A percentile compares a stretch with the other conserved stretches of the same genome.
These are phyloP conservation scores for Paraleonurus japonicus DNA, from an alignment of 257 asterid species.

Conservation along the genomic window DNA sequence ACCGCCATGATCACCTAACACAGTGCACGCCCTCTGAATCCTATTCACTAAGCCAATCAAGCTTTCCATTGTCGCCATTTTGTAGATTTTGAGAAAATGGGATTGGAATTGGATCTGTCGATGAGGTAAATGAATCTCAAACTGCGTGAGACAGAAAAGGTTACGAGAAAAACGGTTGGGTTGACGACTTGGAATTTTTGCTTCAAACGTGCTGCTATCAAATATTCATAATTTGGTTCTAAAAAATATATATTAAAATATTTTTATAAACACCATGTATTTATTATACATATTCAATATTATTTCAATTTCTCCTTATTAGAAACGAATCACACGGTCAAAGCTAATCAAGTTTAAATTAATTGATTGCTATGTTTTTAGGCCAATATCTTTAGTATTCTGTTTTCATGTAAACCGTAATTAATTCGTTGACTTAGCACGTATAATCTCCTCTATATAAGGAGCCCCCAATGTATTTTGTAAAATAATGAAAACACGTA, in stretches of 20 bases:
- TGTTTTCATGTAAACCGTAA: too few species aligned
- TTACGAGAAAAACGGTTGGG: conserved; percentile 34
- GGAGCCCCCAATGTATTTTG: too few species aligned
- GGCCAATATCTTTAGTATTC: too few species aligned
- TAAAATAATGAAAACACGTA: too few species aligned
- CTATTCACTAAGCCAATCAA: conserved; percentile 89
- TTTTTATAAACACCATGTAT: too few species aligned
- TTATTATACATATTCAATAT: too few species aligned
- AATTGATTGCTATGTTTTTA: too few species aligned
- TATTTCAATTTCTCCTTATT: too few species aligned
- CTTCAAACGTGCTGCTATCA: conserved; percentile 5
- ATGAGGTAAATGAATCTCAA: conserved; percentile 5
- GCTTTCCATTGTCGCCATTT: conserved; percentile 93
- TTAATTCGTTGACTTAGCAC: neutral
- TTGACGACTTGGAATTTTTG: conserved; percentile 32
- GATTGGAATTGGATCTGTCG: conserved; percentile 33
- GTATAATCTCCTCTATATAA: neutral
- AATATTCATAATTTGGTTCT: neutral
- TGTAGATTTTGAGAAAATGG: conserved; percentile 20
- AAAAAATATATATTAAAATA: too few species aligned
- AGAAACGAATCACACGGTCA: too few species aligned
- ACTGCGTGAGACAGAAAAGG: conserved; percentile 9
- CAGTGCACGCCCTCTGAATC: conserved; percentile 96
- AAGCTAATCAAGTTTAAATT: too few species aligned
- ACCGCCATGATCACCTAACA: conserved; percentile 98